Evolutionary conservation across 2,329 filamentous ascomycete genomes (phyloP).

Genomic region (Ophiostoma sp.): DNA sequence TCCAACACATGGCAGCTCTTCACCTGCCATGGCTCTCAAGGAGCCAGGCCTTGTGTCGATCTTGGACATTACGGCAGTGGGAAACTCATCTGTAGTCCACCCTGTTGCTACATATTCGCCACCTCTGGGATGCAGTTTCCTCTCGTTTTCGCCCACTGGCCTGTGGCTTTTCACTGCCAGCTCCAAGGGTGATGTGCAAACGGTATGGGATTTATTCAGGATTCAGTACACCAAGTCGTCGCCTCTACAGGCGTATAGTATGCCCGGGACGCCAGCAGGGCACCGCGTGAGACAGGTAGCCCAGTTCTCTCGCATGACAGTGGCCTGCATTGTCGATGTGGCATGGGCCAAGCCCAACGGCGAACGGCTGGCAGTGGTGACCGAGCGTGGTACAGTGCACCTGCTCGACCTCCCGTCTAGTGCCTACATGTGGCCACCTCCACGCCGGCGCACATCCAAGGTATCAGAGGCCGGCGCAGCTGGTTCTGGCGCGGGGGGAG

Average conservation of each 20-base stretch:
- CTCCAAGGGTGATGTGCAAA: constrained; percentile 76
- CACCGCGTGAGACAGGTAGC: constrained; percentile 75
- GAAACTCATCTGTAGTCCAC: constrained; percentile 48
- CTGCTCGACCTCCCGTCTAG: constrained; percentile 79
- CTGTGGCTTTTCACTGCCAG: constrained; percentile 72
- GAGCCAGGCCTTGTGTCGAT: constrained; percentile 73
- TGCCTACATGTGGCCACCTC: constrained; percentile 83
- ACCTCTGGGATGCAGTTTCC: constrained; percentile 70
- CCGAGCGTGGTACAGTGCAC: constrained; percentile 91
- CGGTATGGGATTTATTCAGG: constrained; percentile 72
- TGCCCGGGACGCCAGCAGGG: constrained; percentile 43
- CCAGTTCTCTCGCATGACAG: constrained; percentile 84
- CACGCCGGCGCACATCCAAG: constrained; percentile 46
- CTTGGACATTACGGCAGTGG: constrained; percentile 61
- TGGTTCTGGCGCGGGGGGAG: constrained; percentile 31
- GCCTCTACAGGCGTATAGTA: constrained; percentile 48
- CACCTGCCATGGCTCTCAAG: constrained; percentile 49
- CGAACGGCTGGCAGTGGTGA: constrained; percentile 81
- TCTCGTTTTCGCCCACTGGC: constrained; percentile 72
- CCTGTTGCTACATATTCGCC: constrained; percentile 67
- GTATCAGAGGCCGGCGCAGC: constrained; percentile 38
- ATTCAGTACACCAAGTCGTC: constrained; percentile 59
- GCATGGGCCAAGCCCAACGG: constrained; percentile 78
- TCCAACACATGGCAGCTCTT: constrained; percentile 63
- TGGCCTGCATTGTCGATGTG: constrained; percentile 84